Evolutionary conservation across 1,139 yeast genomes (phyloP), one percentile per base, ranked within the genome.

Genomic region (Diutina sp.): DNA sequence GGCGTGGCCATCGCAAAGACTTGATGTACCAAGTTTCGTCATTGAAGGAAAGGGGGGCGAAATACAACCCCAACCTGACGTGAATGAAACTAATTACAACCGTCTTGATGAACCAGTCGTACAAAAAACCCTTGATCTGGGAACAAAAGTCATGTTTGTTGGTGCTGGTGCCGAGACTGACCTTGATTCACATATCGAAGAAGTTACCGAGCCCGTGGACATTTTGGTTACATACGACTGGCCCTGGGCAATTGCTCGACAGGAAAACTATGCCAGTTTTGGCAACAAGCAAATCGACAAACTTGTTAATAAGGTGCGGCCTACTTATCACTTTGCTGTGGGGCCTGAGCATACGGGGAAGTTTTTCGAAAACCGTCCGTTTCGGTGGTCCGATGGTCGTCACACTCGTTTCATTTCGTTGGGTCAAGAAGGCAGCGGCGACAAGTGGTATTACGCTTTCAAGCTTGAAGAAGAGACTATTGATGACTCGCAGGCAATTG

Each of bases 391-490:
- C 35, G 38, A 54, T 9, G 57, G 32, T 3, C 53, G 67, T 58
- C n/a, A 60, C 58, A 35, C 66, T 0, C 72, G 93, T 57, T 86
- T 85, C 63, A 77, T 87, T 28, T 84, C 90, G 65, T 66, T 87
- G 55, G 86, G 81, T 0, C 73, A 75, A 58, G 84, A 78, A 64
- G 86, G 84, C 0, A 70, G 79, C 11, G 78, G 77, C 0, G 71
- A 70, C 2, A 84, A 83, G 67, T 87, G 93, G 91, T 84, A 82
- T 60, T 87, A 87, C 68, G 95, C 93, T 0, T 86, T 86, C 62
- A 77, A 74, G 54, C 64, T 84, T 4, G 64, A 46, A 8, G 35
- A 52, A 5, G 57, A 56, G 7, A 57, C 59, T 12, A 64, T 62
- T 11, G n/a, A 9, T 14, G 41, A 16, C 18, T 3, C 48, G 7